These are phyloP conservation scores for Talaromyces sp. DNA, from an alignment of 2,329 filamentous ascomycete species.

Conservation along the genomic window DNA sequence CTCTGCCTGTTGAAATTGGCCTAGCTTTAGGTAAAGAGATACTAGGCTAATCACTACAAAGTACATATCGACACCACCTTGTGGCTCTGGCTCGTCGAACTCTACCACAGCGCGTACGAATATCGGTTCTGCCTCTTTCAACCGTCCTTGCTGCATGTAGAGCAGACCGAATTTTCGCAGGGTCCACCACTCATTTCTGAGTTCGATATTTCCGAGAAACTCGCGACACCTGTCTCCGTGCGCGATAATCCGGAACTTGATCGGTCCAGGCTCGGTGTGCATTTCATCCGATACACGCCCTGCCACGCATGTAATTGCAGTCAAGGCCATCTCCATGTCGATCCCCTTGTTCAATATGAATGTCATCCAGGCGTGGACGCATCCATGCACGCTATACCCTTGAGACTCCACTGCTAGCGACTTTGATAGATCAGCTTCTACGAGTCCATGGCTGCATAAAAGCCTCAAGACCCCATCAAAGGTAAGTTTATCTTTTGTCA, in stretches of 20 bases:
- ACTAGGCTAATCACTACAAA: too few species aligned
- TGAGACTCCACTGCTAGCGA: not conserved
- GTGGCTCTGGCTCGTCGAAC: too few species aligned
- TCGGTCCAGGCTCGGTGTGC: not conserved
- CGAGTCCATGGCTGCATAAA: not conserved
- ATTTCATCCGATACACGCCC: not conserved
- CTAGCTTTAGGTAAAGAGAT: too few species aligned
- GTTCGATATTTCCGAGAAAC: too few species aligned
- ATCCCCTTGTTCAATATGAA: constrained; percentile 3
- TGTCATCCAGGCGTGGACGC: constrained; percentile 10
- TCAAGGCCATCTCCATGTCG: not conserved
- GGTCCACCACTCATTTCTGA: too few species aligned
- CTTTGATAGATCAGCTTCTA: not conserved
- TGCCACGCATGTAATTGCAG: not conserved
- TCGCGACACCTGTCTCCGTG: too few species aligned
- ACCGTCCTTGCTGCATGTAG: not conserved
- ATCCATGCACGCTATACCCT: constrained; percentile 11
- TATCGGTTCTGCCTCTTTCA: not conserved
- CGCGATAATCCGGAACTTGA: not conserved
- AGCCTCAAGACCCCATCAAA: not conserved
- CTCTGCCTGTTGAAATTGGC: too few species aligned
- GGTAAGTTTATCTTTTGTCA: not conserved
- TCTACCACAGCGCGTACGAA: too few species aligned
- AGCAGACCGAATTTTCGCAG: not conserved
- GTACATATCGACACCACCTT: too few species aligned